Evolutionary conservation across 1,139 yeast genomes (phyloP).

Genomic region (Meyerozyma carpophila): DNA sequence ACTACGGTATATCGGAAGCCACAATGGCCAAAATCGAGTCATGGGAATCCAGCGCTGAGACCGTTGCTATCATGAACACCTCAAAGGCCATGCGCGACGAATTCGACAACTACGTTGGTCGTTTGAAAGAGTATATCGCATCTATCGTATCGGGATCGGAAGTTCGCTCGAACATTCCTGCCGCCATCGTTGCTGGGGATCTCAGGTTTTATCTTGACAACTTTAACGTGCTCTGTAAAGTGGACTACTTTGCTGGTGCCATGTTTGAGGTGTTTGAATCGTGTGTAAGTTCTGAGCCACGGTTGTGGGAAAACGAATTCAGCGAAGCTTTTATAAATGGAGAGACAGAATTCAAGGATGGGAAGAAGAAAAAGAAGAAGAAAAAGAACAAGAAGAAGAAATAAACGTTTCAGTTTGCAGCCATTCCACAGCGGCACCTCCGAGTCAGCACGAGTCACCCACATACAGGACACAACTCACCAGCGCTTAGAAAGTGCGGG

Average conservation of each 20-base stretch:
- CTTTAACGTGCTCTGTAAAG: slow-evolving; percentile 27
- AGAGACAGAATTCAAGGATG: slow-evolving; percentile 13
- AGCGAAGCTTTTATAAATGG: slow-evolving; percentile 23
- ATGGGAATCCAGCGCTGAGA: background rate
- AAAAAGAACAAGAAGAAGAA: slow-evolving; percentile 15
- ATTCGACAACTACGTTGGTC: background rate
- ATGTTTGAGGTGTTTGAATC: slow-evolving; percentile 24
- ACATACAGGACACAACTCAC: background rate
- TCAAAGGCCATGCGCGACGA: background rate
- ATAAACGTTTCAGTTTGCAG: slow-evolving; percentile 4
- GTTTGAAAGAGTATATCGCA: background rate
- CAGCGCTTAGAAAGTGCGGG: background rate
- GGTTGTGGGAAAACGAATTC: slow-evolving; percentile 15
- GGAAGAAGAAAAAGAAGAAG: slow-evolving; percentile 21
- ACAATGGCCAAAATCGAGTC: background rate
- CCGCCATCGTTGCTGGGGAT: slow-evolving; percentile 7
- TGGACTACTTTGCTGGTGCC: slow-evolving; percentile 25
- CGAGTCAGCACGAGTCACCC: background rate
- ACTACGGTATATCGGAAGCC: background rate
- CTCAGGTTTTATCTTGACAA: slow-evolving; percentile 21
- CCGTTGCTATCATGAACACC: background rate
- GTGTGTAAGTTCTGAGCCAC: slow-evolving; percentile 5
- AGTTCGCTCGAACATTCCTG: background rate
- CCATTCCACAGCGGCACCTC: background rate
- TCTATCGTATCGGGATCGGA: background rate